phyloP scores from a whole-genome alignment of 177 flowering plant species.

The Vitis hybrid region DNA sequence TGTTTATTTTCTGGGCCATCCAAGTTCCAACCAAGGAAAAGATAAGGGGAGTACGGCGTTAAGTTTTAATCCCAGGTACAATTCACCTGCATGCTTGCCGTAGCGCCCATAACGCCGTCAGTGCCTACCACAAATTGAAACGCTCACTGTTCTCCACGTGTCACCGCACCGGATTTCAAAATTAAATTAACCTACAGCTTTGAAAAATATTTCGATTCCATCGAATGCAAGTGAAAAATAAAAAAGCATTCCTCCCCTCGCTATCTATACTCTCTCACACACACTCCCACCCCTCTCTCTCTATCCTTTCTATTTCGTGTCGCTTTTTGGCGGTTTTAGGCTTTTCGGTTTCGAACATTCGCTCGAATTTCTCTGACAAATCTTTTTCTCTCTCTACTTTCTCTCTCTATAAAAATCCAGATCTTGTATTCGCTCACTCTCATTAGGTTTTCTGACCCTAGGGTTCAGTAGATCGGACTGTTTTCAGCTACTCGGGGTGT shows the following conservation, averaged over 20 bases:
- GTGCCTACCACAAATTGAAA: no score
- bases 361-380: slow-evolving; percentile 16
- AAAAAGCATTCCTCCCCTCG: no score
- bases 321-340: slow-evolving; percentile 26
- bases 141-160: slow-evolving; percentile 11
- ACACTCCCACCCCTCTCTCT: neutral
- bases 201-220: slow-evolving; percentile 15
- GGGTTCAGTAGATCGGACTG: slow-evolving; percentile 17
- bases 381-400: slow-evolving; percentile 8
- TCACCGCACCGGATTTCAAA: slow-evolving; percentile 14
- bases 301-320: slow-evolving; percentile 9
- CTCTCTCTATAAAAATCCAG: neutral
- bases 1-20: no score
- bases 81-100: no score
- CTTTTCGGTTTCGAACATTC: slow-evolving; percentile 26
- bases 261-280: neutral
- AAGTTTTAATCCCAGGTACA: no score
- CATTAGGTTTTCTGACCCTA: neutral
- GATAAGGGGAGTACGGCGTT: no score
- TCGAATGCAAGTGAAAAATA: neutral
- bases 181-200: neutral
- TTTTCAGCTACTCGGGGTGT: slow-evolving; percentile 1
- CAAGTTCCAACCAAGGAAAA: no score
- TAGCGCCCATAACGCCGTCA: no score
- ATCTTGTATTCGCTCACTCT: slow-evolving; percentile 1